Evolutionary conservation across 106 monocot species (phyloP), one percentile per base, ranked within the genome.

Genomic region (Triglochin maritima): DNA sequence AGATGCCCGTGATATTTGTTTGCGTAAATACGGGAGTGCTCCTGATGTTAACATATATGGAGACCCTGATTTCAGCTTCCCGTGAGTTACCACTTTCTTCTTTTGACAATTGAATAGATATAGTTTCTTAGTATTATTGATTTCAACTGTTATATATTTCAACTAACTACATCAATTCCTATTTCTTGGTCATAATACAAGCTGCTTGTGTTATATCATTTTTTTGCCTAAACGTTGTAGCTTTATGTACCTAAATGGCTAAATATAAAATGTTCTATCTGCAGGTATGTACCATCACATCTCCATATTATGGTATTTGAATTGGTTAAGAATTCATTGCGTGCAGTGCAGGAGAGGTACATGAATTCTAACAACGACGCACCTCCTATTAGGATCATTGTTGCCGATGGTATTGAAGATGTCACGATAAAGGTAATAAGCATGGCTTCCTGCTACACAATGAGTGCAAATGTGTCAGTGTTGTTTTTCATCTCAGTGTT

Each of bases 231-330:
- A 29, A 29, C 29, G 29, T 29, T 29, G 29, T 29, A 29, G 29
- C 29, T 29, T 29, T 1, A 29, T 29, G 29, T 29, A 29, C 29
- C 29, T 29, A 29, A 29, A 29, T 29, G 29, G 29, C 29, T 29
- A 29, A 29, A 29, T 29, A 29, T 29, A 29, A 29, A 0, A 29
- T 29, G 29, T 29, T 29, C 17, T 57, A n/a, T 47, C 47, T 57
- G 48, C 75, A 96, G 96, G 63, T 98, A 99, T 76, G 98, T 99
- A 12, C 81, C 92, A 52, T 78, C 88, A 59, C 98, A 99, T 73
- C 82, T 99, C 71, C 98, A 99, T 74, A 82, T 92, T 57, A 99
- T 99, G 98, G 78, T 99, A 55, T 92, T 99, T 60, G 98, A 99
- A 66, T 76, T 99, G 69, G 98, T 92, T 2, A 99, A 99, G 75